Base-by-base conservation (phyloP, 306 rosid genomes). In the Clitoria ternatea region DNA sequence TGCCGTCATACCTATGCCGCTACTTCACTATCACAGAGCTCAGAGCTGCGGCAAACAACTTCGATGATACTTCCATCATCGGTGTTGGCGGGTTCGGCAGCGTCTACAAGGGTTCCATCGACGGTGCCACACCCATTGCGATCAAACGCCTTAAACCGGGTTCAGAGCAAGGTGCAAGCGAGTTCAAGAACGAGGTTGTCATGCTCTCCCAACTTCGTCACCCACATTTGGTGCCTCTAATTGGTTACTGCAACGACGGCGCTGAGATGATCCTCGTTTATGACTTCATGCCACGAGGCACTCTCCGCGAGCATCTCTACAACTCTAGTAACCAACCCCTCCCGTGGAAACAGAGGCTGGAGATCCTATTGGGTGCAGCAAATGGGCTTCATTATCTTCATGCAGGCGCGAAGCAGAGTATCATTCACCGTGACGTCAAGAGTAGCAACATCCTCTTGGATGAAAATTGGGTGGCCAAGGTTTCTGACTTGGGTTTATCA, bases 381-480 rank as follows among this genome's bases (percentile, higher is more conserved):
- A 44, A 80, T 20, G 92, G 92, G 1, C 42, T 87, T 8, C 75
- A 85, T 36, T 85, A 87, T 50, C 87, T 87, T 4, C 92, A 85
- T 27, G 61, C 72, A 0, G 89, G 89, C 13, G 59, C 70, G 8
- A 76, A 69, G 54, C 56, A 77, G 36, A 64, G 66, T 0, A 82
- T 87, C 42, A 85, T 87, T 17, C 92, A 87, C 78, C 89, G 92
- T 1, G 92, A 87, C 27, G 92, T 87, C 44, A 87, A 85, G 40
- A 80, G 84, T 1, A 85, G 86, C 0, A 87, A 87, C 7, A 87
- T 87, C 12, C 36, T 87, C 2, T 18, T 87, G 1, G 90, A 87
- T 7, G 82, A 82, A 0, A 80, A 82, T 1, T 78, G 84, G 83
- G 71, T 44, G 0, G 87, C 92, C 0, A 85, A 83, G 66, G 85